Evolutionary conservation across 306 rosid species (phyloP).

Genomic region (Purshia tridentata): DNA sequence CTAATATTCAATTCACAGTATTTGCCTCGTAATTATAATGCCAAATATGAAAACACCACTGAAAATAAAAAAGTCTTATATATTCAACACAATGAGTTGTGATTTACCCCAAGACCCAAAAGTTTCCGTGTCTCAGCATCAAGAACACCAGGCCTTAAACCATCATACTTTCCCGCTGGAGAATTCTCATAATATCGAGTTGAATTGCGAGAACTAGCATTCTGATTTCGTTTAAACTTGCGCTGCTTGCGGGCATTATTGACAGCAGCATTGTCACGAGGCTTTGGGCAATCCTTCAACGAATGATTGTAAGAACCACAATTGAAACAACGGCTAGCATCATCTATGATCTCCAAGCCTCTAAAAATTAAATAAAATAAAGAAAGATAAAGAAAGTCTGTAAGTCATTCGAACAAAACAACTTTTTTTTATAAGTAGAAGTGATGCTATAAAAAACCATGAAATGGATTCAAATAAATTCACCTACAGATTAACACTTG

Average conservation of each 20-base stretch:
- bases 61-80: slow-evolving; percentile 9
- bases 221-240: slow-evolving; percentile 62
- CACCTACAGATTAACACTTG: neutral
- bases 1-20: neutral
- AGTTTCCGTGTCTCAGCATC: slow-evolving; percentile 68
- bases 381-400: slow-evolving; percentile 5
- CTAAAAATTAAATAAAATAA: slow-evolving; percentile 32
- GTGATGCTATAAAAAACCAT: neutral
- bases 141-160: slow-evolving; percentile 88
- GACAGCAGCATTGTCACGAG: slow-evolving; percentile 75
- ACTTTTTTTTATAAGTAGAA: neutral
- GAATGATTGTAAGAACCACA: slow-evolving; percentile 92
- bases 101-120: slow-evolving; percentile 79
- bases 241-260: slow-evolving; percentile 78
- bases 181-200: slow-evolving; percentile 86
- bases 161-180: slow-evolving; percentile 84
- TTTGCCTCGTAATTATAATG: slow-evolving; percentile 8
- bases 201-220: slow-evolving; percentile 63
- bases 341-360: slow-evolving; percentile 69
- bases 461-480: neutral
- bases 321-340: slow-evolving; percentile 86
- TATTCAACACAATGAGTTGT: slow-evolving; percentile 15
- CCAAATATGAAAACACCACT: slow-evolving; percentile 19
- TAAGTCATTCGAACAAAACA: slow-evolving; percentile 16
- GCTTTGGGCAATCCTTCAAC: slow-evolving; percentile 72